phyloP scores from a whole-genome alignment of 1,139 yeast species.

The Pichia sp. region DNA sequence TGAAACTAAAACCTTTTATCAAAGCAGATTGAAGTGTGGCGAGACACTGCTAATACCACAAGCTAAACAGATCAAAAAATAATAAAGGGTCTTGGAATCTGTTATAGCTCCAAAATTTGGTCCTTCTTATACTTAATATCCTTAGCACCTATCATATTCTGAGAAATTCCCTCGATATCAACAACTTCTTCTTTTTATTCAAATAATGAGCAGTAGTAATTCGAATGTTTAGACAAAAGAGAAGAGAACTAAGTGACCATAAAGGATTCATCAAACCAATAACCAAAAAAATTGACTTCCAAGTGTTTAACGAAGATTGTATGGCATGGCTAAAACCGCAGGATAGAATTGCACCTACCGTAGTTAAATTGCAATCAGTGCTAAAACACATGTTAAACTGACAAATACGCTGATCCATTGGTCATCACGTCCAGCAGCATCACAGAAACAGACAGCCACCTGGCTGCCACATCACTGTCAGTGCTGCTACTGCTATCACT shows the following conservation, averaged over 20 bases:
- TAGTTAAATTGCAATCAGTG: no score
- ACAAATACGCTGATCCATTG: no score
- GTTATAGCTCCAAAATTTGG: conserved; percentile 25
- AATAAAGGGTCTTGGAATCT: conserved; percentile 30
- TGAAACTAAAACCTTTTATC: conserved; percentile 41
- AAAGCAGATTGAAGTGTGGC: conserved; percentile 37
- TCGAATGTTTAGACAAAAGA: conserved; percentile 53
- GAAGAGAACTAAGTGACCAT: conserved; percentile 45
- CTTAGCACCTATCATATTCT: conserved; percentile 41
- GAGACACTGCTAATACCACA: conserved; percentile 38
- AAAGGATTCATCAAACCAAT: conserved; percentile 47
- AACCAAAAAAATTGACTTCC: conserved; percentile 48
- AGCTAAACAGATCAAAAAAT: conserved; percentile 25
- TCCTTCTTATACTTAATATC: conserved; percentile 25
- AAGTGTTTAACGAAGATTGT: conserved; percentile 29
- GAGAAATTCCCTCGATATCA: conserved; percentile 34
- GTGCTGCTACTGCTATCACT: neutral
- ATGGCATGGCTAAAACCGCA: conserved; percentile 30
- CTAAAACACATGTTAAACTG: no score
- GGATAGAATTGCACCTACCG: conserved; percentile 25
- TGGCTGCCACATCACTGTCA: neutral
- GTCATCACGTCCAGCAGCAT: neutral
- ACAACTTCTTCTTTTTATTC: conserved; percentile 34
- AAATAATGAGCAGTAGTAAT: conserved; percentile 45
- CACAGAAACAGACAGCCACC: no score